Percentiles rank a stretch among this genome's conserved stretches.
Conservation (phyloP, 371 early-diverging fungal genomes). For the Basidiobolus meristosporus region DNA sequence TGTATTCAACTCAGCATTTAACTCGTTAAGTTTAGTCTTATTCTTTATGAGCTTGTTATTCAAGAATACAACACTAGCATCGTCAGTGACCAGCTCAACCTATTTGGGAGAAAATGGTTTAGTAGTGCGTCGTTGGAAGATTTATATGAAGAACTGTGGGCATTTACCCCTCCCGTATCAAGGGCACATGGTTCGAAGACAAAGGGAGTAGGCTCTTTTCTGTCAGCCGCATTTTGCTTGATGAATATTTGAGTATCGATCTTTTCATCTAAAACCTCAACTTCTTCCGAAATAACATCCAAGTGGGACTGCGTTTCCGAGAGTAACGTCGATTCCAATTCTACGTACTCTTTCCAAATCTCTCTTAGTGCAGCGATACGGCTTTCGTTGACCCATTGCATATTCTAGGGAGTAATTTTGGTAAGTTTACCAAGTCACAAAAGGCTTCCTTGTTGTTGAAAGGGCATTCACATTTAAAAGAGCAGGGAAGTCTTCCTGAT, state of each 20-base stretch:
- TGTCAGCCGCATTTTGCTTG: not conserved
- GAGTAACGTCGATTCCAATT: constrained; percentile 14
- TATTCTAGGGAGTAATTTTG: constrained; percentile 16
- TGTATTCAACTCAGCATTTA: constrained; percentile 19
- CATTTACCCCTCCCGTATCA: not conserved
- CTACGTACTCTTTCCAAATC: constrained; percentile 20
- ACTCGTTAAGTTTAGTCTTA: constrained; percentile 15
- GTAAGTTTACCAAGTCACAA: not conserved
- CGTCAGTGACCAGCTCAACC: constrained; percentile 31
- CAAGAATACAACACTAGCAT: constrained; percentile 27
- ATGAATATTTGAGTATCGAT: constrained; percentile 10
- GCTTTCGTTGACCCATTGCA: constrained; percentile 30
- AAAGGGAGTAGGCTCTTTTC: not conserved
- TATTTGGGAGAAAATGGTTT: constrained; percentile 4
- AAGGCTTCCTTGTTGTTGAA: not conserved
- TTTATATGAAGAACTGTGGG: not conserved
- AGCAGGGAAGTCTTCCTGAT: constrained; percentile 30
- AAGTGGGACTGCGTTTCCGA: no score
- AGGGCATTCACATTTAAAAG: constrained; percentile 27
- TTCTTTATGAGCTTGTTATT: constrained; percentile 39
- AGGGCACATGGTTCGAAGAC: not conserved
- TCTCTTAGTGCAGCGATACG: constrained; percentile 22
- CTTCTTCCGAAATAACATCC: constrained; percentile 9
- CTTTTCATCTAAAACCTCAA: constrained; percentile 20
- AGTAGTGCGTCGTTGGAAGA: not conserved